Evolutionary conservation across 177 flowering plant genomes (phyloP).

Genomic region (Telopea speciosissima): DNA sequence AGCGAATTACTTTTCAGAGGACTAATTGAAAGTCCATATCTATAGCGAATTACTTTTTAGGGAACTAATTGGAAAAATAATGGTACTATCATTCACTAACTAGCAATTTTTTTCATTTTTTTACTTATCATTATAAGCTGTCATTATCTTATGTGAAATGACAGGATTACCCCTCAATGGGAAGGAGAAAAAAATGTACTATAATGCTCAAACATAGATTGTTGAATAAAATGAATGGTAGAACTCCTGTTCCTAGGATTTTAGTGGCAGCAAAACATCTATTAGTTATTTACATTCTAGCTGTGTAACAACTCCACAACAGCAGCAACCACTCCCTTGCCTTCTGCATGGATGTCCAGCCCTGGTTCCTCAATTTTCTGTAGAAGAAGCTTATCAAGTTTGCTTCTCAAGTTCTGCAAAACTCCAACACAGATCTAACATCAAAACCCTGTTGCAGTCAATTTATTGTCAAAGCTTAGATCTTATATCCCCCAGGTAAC

Average conservation of each 20-base stretch:
- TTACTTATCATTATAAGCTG: too few species aligned
- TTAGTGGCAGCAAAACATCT: not conserved
- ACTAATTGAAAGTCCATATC: too few species aligned
- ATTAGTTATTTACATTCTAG: conserved; percentile 27
- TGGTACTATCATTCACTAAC: too few species aligned
- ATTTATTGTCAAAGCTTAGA: not conserved
- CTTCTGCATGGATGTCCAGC: conserved; percentile 56
- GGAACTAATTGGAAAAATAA: too few species aligned
- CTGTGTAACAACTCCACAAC: conserved; percentile 76
- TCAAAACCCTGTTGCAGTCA: not conserved
- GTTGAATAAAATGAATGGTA: not conserved
- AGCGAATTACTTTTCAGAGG: too few species aligned
- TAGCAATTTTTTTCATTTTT: too few species aligned
- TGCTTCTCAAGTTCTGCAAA: conserved; percentile 74
- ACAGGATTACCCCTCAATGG: too few species aligned
- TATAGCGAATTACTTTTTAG: too few species aligned
- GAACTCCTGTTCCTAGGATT: not conserved
- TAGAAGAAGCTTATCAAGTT: conserved; percentile 73
- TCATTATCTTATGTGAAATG: too few species aligned
- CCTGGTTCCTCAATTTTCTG: conserved; percentile 86
- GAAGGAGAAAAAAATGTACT: too few species aligned
- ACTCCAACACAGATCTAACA: not conserved
- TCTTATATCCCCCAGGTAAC: not conserved
- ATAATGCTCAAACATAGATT: not conserved
- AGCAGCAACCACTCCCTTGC: conserved; percentile 88